Conservation (phyloP, 2,329 filamentous ascomycete genomes). For the Lasiodiplodia sp. region DNA sequence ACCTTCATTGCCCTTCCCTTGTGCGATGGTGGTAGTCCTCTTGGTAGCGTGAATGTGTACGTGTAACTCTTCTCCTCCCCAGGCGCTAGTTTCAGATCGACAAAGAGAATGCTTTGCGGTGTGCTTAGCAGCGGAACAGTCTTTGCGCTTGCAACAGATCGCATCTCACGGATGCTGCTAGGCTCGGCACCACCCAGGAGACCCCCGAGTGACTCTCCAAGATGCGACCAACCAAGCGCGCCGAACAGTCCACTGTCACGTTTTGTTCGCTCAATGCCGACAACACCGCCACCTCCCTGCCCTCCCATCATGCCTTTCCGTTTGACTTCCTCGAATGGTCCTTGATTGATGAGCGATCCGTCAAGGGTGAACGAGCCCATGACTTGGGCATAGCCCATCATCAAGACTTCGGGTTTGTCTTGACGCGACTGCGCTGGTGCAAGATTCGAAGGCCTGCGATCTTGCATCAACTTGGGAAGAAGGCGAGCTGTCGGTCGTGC, state of each 20-base stretch:
- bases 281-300: slow-evolving; percentile 81
- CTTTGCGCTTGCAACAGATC: slow-evolving; percentile 82
- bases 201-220: slow-evolving; percentile 87
- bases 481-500: slow-evolving; percentile 46
- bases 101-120: slow-evolving; percentile 93
- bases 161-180: slow-evolving; percentile 95
- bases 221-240: slow-evolving; percentile 84
- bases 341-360: slow-evolving; percentile 86
- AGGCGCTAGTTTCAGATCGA: slow-evolving; percentile 84
- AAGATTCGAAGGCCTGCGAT: slow-evolving; percentile 36
- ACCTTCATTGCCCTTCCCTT: slow-evolving; percentile 95
- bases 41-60: slow-evolving; percentile 85
- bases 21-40: slow-evolving; percentile 88
- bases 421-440: slow-evolving; percentile 35
- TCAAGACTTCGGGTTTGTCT: slow-evolving; percentile 74
- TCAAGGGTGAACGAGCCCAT: slow-evolving; percentile 92
- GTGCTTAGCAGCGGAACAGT: slow-evolving; percentile 92
- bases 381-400: slow-evolving; percentile 98
- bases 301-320: slow-evolving; percentile 88
- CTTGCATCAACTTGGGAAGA: slow-evolving; percentile 12
- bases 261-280: slow-evolving; percentile 78
- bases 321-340: slow-evolving; percentile 94
- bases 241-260: slow-evolving; percentile 81
- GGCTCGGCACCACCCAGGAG: slow-evolving; percentile 85
- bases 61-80: slow-evolving; percentile 89